Conservation (phyloP, 1,284 basidiomycete genomes). For the Ceratobasidium sp. region DNA sequence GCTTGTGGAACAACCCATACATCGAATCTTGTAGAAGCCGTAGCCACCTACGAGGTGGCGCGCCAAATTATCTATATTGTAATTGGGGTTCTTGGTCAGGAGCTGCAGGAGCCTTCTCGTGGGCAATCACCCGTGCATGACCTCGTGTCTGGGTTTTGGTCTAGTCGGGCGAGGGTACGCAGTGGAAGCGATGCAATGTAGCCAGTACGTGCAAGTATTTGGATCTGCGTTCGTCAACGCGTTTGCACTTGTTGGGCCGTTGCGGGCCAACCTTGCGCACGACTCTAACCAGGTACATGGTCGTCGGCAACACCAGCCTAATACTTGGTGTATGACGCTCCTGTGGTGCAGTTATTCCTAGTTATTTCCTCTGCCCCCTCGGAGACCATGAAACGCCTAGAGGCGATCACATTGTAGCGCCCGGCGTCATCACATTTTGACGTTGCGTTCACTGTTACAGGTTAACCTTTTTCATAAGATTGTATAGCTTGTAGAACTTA, state of each 20-base stretch:
- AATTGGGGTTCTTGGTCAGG: slow-evolving; percentile 94
- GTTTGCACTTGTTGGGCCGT: slow-evolving; percentile 77
- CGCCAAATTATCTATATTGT: slow-evolving; percentile 93
- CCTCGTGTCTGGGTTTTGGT: slow-evolving; percentile 84
- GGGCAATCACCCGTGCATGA: slow-evolving; percentile 84
- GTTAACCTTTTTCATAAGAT: no score
- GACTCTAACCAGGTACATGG: no score
- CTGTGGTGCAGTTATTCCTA: no score
- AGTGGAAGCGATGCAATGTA: slow-evolving; percentile 94
- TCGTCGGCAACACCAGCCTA: no score
- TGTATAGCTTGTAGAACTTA: no score
- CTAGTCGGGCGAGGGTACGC: slow-evolving; percentile 87
- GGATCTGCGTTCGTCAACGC: slow-evolving; percentile 84
- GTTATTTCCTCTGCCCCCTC: no score
- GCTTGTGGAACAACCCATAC: slow-evolving; percentile 89
- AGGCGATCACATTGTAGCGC: no score
- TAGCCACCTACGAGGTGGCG: slow-evolving; percentile 90
- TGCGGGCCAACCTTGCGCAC: slow-evolving; percentile 79
- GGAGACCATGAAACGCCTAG: no score
- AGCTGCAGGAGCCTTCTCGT: slow-evolving; percentile 89
- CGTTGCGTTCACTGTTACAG: no score
- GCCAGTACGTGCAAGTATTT: slow-evolving; percentile 97
- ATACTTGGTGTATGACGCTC: no score
- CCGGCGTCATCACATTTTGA: no score
- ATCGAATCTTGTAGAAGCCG: slow-evolving; percentile 88